Evolutionary conservation across 208 protist genomes (phyloP), one percentile per base, ranked within the genome.

Genomic region (Wallacemonas sp.): DNA sequence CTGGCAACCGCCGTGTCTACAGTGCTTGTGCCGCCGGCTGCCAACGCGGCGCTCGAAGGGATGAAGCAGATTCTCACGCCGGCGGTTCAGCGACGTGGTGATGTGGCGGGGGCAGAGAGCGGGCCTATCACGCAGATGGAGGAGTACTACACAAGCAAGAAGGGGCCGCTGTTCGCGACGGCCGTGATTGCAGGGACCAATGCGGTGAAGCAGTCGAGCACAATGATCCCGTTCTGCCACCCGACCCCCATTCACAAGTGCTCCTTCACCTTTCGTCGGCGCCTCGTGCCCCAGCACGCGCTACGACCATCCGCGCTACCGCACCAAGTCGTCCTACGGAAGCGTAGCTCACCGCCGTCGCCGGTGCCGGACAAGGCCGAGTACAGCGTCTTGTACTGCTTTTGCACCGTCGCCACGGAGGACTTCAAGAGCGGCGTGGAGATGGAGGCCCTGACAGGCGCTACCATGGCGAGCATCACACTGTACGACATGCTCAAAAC

Each of bases 141-240:
- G 71, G 88, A 95, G 67, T 95, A 92, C 72, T 95, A 95, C 83
- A 95, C 85, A 6, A 75, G 72, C 45, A 80, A 83, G 39, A 93
- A 91, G 62, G 90, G 86, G 0, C 90, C 90, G 1, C 70, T 95
- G 26, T 95, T 95, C 49, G 84, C 90, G 28, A 95, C 90, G 1
- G 90, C 90, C 14, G 84, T 93, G 6, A 89, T 95, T 62, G 93
- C 94, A 1, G 95, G 93, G 44, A 98, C 93, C 6, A 96, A 96
- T 80, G 97, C 90, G 0, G 96, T 94, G 14, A 98, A 98, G 79
- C 88, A 91, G 46, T 85, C 93, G 15, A 84, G 77, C 58, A 85
- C 91, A 39, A 67, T 99, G 39, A 93, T 99, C 22, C 97, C 97
- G 1, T 97, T 99, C 47, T 99, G 97, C 72, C 97, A 99, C 74